Evolutionary conservation across 1,284 basidiomycete genomes (phyloP), one percentile per base, ranked within the genome.

Genomic region (Mycosarcoma maydis): DNA sequence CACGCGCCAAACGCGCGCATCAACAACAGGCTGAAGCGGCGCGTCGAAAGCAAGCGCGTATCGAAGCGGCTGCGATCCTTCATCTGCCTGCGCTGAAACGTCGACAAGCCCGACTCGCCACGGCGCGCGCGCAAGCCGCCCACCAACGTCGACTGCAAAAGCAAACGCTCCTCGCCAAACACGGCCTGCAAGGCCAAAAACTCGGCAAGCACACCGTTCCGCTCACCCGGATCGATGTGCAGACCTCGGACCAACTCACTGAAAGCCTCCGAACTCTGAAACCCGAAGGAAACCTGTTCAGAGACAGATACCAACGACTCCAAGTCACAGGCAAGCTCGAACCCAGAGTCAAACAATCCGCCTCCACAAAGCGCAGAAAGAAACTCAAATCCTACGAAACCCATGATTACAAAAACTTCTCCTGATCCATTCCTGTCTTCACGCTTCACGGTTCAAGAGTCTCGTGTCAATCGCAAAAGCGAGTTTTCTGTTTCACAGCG

Each of bases 231-330:
- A 27, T 67, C 19, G 89, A 90, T 43, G 93, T 97, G 14, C 94
- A 97, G 82, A 86, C 95, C 0, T 92, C 91, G 6, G 94, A 97
- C 72, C 93, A 98, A 77, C 83, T 98, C 34, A 90, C 88, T 56
- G 95, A 98, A 82, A 92, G 86, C 76, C 83, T 98, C 72, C 84
- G 94, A 44, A 89, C 86, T 46, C 83, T 98, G 73, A 93, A 93
- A 87, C 90, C 92, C 17, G 93, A 96, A 83, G 94, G 94, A 27
- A 96, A 95, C 81, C 83, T 95, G 23, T 96, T 95, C 86, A 87
- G 89, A 39, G 94, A 96, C 80, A 87, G 93, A 3, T 94, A 93
- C 85, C 82, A 90, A 38, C 92, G 87, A 74, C 82, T 92, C 82
- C 91, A 94, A 73, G 88, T 90, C 50, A 86, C 91, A 20, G 90